phyloP scores from a whole-genome alignment of 169 alveolate genomes.

The Perkinsus marinus region DNA sequence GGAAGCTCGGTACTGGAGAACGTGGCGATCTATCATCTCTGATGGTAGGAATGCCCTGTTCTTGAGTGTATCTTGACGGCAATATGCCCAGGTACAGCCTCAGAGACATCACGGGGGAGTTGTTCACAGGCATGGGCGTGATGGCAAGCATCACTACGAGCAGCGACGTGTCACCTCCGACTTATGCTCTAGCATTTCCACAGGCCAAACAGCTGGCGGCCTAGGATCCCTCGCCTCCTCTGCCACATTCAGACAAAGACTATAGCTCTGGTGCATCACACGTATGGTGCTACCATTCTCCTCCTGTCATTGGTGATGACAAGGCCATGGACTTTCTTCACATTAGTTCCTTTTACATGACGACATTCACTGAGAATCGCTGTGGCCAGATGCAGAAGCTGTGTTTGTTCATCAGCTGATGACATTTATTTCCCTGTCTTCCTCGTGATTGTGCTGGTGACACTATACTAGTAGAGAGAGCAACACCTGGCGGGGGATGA shows the following conservation, averaged over 20 bases:
- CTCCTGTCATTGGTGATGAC: too few relatives aligned
- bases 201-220: neutral
- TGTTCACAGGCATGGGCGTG: neutral
- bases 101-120: neutral
- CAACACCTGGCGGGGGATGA: too few relatives aligned
- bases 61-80: neutral
- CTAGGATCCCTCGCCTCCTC: neutral
- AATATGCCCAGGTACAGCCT: neutral
- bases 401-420: too few relatives aligned
- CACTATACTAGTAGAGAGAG: too few relatives aligned
- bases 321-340: too few relatives aligned
- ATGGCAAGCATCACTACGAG: neutral
- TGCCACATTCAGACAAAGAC: neutral
- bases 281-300: too few relatives aligned
- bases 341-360: too few relatives aligned
- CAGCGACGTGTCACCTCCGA: neutral
- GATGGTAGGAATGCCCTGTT: neutral
- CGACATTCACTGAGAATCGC: too few relatives aligned
- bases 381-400: too few relatives aligned
- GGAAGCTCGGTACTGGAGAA: neutral
- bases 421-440: too few relatives aligned
- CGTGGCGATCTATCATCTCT: neutral
- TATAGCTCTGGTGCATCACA: neutral
- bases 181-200: neutral
- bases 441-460: too few relatives aligned